phyloP scores from a whole-genome alignment of 1,139 yeast genomes.

The Debaryomyces robertsiae region DNA sequence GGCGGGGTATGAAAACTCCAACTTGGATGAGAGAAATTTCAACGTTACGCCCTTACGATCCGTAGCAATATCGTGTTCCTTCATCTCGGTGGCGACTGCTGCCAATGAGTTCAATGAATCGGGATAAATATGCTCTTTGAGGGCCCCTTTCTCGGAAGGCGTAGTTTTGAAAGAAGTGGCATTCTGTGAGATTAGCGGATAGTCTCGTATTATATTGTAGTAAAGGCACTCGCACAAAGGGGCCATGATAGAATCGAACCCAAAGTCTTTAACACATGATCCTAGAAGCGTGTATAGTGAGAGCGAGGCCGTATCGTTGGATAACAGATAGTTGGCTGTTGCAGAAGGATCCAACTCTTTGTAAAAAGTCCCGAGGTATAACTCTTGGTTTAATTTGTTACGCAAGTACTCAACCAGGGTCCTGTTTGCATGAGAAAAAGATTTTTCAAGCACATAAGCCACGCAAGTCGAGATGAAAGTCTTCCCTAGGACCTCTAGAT shows the following conservation, averaged over 20 bases:
- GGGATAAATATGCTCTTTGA: constrained; percentile 8
- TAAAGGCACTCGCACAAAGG: constrained; percentile 71
- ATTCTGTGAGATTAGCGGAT: constrained; percentile 53
- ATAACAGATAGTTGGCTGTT: constrained; percentile 31
- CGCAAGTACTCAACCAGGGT: constrained; percentile 59
- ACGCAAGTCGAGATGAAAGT: constrained; percentile 56
- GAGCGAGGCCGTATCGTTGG: constrained; percentile 51
- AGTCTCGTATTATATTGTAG: constrained; percentile 61
- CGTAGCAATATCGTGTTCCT: not conserved
- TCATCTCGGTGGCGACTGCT: constrained; percentile 41
- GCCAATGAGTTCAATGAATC: constrained; percentile 37
- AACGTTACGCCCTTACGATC: constrained; percentile 32
- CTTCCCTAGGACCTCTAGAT: constrained; percentile 60
- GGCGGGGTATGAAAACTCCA: constrained; percentile 64
- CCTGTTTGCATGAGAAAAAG: constrained; percentile 31
- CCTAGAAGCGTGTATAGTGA: constrained; percentile 65
- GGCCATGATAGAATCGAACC: constrained; percentile 65
- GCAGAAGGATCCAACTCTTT: constrained; percentile 51
- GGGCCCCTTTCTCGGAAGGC: constrained; percentile 16
- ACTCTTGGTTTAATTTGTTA: constrained; percentile 48
- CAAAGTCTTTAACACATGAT: constrained; percentile 75
- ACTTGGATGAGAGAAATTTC: constrained; percentile 42
- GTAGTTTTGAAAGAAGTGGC: constrained; percentile 33
- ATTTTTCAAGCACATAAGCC: constrained; percentile 62
- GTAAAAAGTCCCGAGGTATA: constrained; percentile 49